Base-by-base conservation (phyloP, 225 moss, liverwort and hornwort species). In the Marchantia paleacea region DNA sequence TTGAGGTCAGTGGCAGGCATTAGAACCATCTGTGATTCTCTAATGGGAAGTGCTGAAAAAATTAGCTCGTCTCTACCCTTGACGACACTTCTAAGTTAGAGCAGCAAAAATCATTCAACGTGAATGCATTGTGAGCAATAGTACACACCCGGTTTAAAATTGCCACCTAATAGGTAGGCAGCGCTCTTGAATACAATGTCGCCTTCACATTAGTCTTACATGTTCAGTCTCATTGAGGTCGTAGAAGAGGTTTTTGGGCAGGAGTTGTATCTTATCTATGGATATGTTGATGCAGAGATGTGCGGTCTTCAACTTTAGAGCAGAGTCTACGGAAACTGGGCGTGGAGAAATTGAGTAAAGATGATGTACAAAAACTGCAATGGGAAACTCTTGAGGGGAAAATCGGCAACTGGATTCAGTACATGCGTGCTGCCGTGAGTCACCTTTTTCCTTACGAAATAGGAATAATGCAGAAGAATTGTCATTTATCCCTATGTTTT, bases 401-500 rank as follows among this genome's bases (percentile, higher is more conserved):
- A 80, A 94, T 93, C 81, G 92, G 89, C n/a, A 92, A 79, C 75
- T 97, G 94, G 93, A 93, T 94, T 80, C 86, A 91, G 62, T 91
- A 87, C 82, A 94, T 83, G 92, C 89, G 85, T 13, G 92, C 91
- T 79, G 91, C 89, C 53, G 87, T 94, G 89, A 85, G 94, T 85
- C 7, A 78, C 0, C 64, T 24, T 65, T 52, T 13, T 68, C 68
- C 13, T 29, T 3, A 60, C 18, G 4, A 24, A 14, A 1, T 8
- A 68, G 12, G n/a, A 68, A 31, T 13, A 13, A 29, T 14, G 68
- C 26, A 29, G 2, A 39, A 68, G 3, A 39, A 2, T 31, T 30
- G 11, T 65, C n/a, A 28, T 68, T 31, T 68, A 29, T 14, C 1
- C 26, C n/a, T 62, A 24, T 62, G 24, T 62, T 62, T 22, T 39